Conservation (phyloP, 202 grass and related monocot genomes). For the Tripidium arundinaceum region DNA sequence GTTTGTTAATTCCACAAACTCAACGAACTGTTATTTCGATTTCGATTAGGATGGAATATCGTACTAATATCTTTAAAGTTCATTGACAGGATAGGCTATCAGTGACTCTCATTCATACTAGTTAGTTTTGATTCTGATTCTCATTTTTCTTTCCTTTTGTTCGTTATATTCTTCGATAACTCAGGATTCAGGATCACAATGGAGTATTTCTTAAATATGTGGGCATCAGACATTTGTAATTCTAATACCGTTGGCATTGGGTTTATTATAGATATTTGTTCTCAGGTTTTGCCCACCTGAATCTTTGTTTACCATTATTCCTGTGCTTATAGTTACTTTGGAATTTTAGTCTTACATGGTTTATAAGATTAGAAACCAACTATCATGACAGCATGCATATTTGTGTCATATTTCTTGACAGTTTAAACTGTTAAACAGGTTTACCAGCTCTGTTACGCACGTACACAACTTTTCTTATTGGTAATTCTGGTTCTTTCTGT, state of each 20-base stretch:
- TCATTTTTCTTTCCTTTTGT: neutral
- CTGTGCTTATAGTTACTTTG: neutral
- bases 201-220: neutral
- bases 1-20: conserved; percentile 2
- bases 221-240: neutral
- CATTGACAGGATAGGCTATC: neutral
- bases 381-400: neutral
- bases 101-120: neutral
- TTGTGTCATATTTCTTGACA: neutral
- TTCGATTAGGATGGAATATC: conserved; percentile 16
- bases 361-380: conserved; percentile 15
- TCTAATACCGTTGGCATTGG: neutral
- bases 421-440: neutral
- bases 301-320: neutral
- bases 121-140: neutral
- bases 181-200: neutral
- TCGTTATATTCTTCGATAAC: neutral
- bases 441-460: conserved; percentile 15
- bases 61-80: neutral
- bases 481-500: conserved; percentile 1
- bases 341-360: neutral
- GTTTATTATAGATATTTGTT: conserved; percentile 9
- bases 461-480: neutral
- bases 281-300: no score
- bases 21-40: neutral